phyloP scores from a whole-genome alignment of 345 rosid genomes.

The Acer yangbiense region DNA sequence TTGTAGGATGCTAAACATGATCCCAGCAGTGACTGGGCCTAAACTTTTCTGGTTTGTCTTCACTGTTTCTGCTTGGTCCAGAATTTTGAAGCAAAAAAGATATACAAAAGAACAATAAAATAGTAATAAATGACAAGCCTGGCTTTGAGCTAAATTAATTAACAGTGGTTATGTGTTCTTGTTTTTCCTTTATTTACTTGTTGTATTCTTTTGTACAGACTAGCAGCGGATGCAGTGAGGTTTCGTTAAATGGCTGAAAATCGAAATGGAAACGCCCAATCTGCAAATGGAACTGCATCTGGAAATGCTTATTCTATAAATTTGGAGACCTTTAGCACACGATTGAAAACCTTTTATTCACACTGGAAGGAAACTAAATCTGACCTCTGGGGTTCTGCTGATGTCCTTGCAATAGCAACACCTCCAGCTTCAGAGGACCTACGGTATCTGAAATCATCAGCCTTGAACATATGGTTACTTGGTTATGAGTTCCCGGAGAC shows the following conservation, averaged over 20 bases:
- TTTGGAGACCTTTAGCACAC: slow-evolving; percentile 37
- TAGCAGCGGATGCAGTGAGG: neutral
- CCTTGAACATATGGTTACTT: slow-evolving; percentile 49
- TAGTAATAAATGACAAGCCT: neutral
- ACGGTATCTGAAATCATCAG: slow-evolving; percentile 53
- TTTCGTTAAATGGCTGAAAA: slow-evolving; percentile 57
- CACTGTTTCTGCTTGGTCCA: neutral
- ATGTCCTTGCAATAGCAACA: slow-evolving; percentile 42
- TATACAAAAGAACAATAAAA: neutral
- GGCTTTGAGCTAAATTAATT: neutral
- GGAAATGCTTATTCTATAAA: slow-evolving; percentile 45
- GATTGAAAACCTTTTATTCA: slow-evolving; percentile 40
- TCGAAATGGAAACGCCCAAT: slow-evolving; percentile 52
- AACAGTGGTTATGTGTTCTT: neutral
- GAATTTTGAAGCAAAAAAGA: neutral
- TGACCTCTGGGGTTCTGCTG: slow-evolving; percentile 40
- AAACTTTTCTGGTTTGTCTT: neutral
- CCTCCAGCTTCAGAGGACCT: slow-evolving; percentile 47
- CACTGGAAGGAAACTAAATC: slow-evolving; percentile 40
- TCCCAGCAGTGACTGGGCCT: no score
- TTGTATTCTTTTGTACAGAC: neutral
- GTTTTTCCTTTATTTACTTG: neutral
- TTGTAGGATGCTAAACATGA: no score
- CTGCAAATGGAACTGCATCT: slow-evolving; percentile 47
- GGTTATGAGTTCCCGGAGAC: slow-evolving; percentile 62